phyloP scores from a whole-genome alignment of 805 yeast genomes.

The Myxozyma melibiosi region DNA sequence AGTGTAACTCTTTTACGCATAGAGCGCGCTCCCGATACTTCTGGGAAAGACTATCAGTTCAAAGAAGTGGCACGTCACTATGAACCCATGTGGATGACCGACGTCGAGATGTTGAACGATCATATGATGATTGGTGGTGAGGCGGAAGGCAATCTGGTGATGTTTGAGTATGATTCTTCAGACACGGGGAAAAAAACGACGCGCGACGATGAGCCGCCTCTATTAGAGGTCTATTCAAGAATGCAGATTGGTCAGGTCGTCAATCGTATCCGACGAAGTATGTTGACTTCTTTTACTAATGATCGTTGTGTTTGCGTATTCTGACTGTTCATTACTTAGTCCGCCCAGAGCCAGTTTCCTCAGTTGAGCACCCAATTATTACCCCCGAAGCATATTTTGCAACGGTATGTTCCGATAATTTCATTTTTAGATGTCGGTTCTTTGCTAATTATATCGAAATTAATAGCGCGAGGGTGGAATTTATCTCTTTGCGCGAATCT shows the following conservation, averaged over 20 bases:
- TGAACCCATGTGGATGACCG: constrained; percentile 36
- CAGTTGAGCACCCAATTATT: constrained; percentile 18
- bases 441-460: not conserved
- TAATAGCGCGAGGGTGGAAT: constrained; percentile 32
- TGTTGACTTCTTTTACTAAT: not conserved
- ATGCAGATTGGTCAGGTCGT: constrained; percentile 32
- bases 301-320: not conserved
- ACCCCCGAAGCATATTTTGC: constrained; percentile 30
- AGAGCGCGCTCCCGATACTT: not conserved
- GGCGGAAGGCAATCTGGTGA: constrained; percentile 34
- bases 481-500: constrained; percentile 25
- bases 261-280: constrained; percentile 29
- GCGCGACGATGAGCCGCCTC: constrained; percentile 12
- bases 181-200: not conserved
- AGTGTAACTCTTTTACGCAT: constrained; percentile 22
- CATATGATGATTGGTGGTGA: constrained; percentile 24
- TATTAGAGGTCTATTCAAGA: constrained; percentile 21
- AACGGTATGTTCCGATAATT: constrained; percentile 19
- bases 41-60: not conserved
- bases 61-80: constrained; percentile 28
- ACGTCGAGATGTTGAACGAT: constrained; percentile 24
- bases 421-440: not conserved
- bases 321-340: not conserved
- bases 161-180: constrained; percentile 7
- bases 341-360: not conserved